Percentiles rank a stretch among this genome's conserved stretches.
Conservation (phyloP, 2,329 filamentous ascomycete species). For the Paracoccidioides lutzii region DNA sequence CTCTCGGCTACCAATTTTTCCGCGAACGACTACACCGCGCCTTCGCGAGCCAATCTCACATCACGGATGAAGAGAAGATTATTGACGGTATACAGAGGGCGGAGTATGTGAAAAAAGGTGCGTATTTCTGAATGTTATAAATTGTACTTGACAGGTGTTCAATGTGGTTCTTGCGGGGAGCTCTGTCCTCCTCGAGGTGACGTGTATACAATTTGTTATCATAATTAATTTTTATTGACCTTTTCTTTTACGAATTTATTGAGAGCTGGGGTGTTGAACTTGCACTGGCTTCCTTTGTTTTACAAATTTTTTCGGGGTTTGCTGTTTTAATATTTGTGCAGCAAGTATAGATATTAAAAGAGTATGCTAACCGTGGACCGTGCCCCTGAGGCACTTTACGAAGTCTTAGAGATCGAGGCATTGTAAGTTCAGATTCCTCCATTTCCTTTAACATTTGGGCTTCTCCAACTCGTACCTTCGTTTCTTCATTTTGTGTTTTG, state of each 20-base stretch:
- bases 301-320: no score
- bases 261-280: no score
- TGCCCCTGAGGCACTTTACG: not conserved
- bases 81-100: slow-evolving; percentile 61
- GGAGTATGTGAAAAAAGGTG: slow-evolving; percentile 84
- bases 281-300: no score
- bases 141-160: not conserved
- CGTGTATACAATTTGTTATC: no score
- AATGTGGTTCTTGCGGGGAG: no score
- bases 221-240: no score
- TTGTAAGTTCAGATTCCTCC: slow-evolving; percentile 48
- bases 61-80: slow-evolving; percentile 65
- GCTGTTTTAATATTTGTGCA: no score
- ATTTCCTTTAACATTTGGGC: not conserved
- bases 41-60: slow-evolving; percentile 60
- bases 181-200: no score
- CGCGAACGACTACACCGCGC: slow-evolving; percentile 68
- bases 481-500: not conserved
- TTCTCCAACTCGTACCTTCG: not conserved
- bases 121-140: slow-evolving; percentile 2
- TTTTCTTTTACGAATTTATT: no score
- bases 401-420: slow-evolving; percentile 67
- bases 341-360: not conserved
- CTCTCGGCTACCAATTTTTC: slow-evolving; percentile 73
- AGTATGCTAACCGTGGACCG: not conserved